Evolutionary conservation across 139 green algal genomes (phyloP), one percentile per base, ranked within the genome.

Genomic region (Tetraselmis striata): DNA sequence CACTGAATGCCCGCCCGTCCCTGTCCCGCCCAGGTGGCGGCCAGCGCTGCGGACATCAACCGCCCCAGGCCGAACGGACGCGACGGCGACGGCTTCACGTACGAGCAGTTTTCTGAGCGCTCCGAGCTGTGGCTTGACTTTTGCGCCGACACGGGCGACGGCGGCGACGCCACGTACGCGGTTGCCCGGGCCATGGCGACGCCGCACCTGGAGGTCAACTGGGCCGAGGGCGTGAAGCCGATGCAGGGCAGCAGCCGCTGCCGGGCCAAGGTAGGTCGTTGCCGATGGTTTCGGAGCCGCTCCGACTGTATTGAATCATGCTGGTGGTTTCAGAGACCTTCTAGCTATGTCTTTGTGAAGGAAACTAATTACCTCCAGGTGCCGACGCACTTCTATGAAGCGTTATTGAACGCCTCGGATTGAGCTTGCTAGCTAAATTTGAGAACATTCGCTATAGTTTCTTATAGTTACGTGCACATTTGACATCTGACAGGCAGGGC

Each of bases 61-160:
- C n/a, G n/a, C 18, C n/a, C n/a, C 22, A 81, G 22, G n/a, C 45
- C 45, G 11, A 67, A 67, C 45, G 45, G 45, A 5, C 18, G 75
- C 2, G 91, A 94, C 76, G 94, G 94, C 0, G 94, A 98, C 83
- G 93, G 94, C 31, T 95, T 95, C 88, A 96, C 91, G 0, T 98
- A 91, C 78, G 92, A 98, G 84, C 91, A 97, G 77, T 85, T 93
- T 79, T 86, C 89, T 22, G 80, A 86, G 29, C 76, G 77, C 2
- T 79, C 91, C 2, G 86, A 95, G 82, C 76, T 95, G 30, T 98
- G 93, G 94, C 75, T 97, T n/a, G 94, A 98, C 86, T 98, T 98
- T 86, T 91, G 90, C 23, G 94, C 84, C 1, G 93, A 96, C 85
- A 96, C 92, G 25, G 94, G 94, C 0, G 94, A 98, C 80, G 94